Conservation (phyloP, 129 eudicot species). For the Tagetes erecta region DNA sequence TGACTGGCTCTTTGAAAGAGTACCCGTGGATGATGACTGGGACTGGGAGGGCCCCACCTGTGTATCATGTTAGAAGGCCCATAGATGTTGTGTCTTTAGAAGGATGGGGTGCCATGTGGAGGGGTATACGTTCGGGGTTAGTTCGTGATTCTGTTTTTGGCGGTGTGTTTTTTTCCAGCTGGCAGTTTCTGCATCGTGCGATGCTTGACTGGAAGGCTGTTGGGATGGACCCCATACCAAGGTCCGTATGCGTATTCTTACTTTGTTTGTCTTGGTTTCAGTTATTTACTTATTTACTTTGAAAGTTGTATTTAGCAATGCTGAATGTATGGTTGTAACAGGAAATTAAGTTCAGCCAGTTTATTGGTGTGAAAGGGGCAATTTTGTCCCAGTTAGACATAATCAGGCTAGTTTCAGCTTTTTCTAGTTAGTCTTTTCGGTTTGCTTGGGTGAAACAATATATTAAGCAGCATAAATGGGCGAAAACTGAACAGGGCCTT, state of each 20-base stretch:
- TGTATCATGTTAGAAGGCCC: constrained; percentile 61
- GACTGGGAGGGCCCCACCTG: constrained; percentile 85
- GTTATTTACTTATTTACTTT: neutral
- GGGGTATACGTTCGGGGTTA: constrained; percentile 75
- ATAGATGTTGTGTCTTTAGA: constrained; percentile 65
- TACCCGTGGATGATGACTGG: constrained; percentile 99
- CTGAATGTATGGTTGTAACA: neutral
- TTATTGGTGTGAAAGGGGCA: neutral
- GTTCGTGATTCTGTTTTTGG: constrained; percentile 85
- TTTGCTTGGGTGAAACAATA: neutral
- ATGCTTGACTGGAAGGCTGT: constrained; percentile 94
- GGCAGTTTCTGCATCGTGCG: constrained; percentile 75
- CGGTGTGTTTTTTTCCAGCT: constrained; percentile 78
- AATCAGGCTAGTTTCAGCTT: neutral
- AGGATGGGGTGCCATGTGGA: constrained; percentile 91
- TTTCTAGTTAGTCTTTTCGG: neutral
- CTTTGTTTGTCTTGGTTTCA: neutral
- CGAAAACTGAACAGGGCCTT: neutral
- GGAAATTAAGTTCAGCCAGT: neutral
- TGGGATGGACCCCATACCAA: constrained; percentile 81
- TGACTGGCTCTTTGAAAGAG: constrained; percentile 61
- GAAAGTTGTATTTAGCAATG: neutral
- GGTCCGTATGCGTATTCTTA: constrained; percentile 35
- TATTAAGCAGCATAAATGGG: neutral
- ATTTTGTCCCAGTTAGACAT: neutral